Evolutionary conservation across 2,329 filamentous ascomycete genomes (phyloP).

Genomic region (Claviceps spartinae): DNA sequence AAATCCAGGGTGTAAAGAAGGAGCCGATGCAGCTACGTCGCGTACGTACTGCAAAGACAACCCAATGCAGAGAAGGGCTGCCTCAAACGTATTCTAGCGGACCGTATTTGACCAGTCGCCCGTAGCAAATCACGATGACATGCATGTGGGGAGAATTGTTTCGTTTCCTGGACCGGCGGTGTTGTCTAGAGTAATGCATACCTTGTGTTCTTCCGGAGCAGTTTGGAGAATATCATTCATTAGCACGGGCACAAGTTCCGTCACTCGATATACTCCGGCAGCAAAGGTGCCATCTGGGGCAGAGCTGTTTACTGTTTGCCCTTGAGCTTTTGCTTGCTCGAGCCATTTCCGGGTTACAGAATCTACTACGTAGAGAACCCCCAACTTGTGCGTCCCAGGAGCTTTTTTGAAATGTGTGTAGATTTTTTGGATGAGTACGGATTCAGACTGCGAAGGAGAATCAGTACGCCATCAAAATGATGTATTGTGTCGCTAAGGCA

Average conservation of each 20-base stretch:
- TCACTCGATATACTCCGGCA: conserved; percentile 91
- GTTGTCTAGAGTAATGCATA: conserved; percentile 41
- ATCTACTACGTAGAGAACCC: conserved; percentile 99
- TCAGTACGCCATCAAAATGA: conserved; percentile 10
- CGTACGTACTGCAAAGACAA: neutral
- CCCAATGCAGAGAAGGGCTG: neutral
- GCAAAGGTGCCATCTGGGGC: conserved; percentile 87
- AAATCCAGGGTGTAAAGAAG: neutral
- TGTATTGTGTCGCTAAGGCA: neutral
- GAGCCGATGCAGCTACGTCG: neutral
- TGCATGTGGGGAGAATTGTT: neutral
- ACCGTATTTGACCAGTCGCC: neutral
- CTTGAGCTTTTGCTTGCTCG: conserved; percentile 79
- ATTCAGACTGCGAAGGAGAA: conserved; percentile 59
- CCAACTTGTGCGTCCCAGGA: conserved; percentile 89
- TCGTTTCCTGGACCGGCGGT: neutral
- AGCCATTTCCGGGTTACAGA: conserved; percentile 98
- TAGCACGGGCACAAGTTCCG: conserved; percentile 80
- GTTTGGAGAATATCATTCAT: conserved; percentile 91
- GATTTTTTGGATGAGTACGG: conserved; percentile 87
- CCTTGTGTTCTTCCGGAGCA: conserved; percentile 90
- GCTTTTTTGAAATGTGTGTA: conserved; percentile 96
- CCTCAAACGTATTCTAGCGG: neutral
- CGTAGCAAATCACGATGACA: conserved; percentile 1
- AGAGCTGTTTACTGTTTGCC: conserved; percentile 66